Evolutionary conservation across 352 stramenopile species (phyloP).

Genomic region (Proteromonas lacertae): DNA sequence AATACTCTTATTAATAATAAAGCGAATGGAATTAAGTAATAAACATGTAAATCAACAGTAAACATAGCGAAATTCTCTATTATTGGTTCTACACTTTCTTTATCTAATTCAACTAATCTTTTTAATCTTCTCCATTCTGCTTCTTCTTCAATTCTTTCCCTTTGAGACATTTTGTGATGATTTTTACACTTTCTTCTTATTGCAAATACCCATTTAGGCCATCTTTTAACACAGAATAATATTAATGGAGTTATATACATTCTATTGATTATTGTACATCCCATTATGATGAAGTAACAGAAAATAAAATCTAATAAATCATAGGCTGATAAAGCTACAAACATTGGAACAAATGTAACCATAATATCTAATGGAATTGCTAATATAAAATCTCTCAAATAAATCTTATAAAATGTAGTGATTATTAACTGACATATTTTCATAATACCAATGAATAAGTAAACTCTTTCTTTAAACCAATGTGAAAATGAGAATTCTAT

Average conservation of each 20-base stretch:
- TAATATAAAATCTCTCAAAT: too few species aligned
- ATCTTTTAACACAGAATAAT: conserved; percentile 26
- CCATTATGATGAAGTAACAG: conserved; percentile 62
- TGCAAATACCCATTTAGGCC: conserved; percentile 52
- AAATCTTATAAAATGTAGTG: too few species aligned
- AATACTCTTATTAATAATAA: conserved; percentile 18
- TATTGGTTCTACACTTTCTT: conserved; percentile 58
- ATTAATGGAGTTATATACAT: conserved; percentile 61
- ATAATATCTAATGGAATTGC: too few species aligned
- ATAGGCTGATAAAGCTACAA: conserved; percentile 68
- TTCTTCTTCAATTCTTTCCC: conserved; percentile 61
- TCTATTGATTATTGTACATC: conserved; percentile 50
- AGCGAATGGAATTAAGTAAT: conserved; percentile 5
- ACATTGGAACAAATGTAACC: conserved; percentile 16
- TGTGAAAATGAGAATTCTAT: conserved; percentile 81
- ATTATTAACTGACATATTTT: too few species aligned
- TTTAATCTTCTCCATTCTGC: conserved; percentile 54
- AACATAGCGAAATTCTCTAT: conserved; percentile 52
- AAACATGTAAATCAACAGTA: conserved; percentile 25
- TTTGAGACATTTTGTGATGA: conserved; percentile 32
- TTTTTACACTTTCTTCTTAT: conserved; percentile 29
- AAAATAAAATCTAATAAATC: conserved; percentile 38
- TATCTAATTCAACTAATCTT: conserved; percentile 61
- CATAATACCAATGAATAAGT: conserved; percentile 55
- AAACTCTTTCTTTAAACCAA: conserved; percentile 51